These are phyloP conservation scores for Porphyrellus cyaneotinctus DNA, from an alignment of 768 basidiomycete species.

Conservation along the genomic window DNA sequence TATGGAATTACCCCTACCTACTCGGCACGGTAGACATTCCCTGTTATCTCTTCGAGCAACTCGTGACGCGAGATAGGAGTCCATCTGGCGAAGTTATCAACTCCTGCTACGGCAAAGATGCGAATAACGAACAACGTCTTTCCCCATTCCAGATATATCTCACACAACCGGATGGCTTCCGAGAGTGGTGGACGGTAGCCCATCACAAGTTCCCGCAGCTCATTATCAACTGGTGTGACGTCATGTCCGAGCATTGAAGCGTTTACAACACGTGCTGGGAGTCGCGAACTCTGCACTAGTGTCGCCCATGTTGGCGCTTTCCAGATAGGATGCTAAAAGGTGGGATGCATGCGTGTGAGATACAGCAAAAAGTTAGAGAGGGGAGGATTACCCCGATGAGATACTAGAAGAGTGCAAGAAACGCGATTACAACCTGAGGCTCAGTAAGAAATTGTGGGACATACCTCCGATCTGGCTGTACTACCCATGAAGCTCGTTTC, in stretches of 20 bases:
- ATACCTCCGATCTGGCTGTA: conserved; percentile 66
- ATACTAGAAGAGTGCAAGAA: conserved; percentile 35
- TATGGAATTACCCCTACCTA: conserved; percentile 24
- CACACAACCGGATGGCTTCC: conserved; percentile 58
- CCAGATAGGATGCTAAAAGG: conserved; percentile 25
- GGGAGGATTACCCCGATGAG: conserved; percentile 46
- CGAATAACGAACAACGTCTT: conserved; percentile 46
- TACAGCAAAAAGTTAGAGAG: neutral
- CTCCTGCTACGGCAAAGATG: neutral
- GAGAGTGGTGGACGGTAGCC: conserved; percentile 50
- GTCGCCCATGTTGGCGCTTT: conserved; percentile 12
- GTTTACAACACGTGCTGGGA: conserved; percentile 41
- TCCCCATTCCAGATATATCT: conserved; percentile 62
- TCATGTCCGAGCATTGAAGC: conserved; percentile 34
- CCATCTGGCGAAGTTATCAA: conserved; percentile 38
- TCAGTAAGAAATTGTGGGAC: conserved; percentile 10
- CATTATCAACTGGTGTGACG: conserved; percentile 28
- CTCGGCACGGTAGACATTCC: conserved; percentile 51
- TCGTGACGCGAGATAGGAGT: conserved; percentile 49
- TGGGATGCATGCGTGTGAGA: neutral
- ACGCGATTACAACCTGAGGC: neutral
- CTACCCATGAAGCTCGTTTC: conserved; percentile 57
- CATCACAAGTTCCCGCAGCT: conserved; percentile 43
- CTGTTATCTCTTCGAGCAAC: conserved; percentile 54
- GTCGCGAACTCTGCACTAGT: conserved; percentile 29